phyloP scores from a whole-genome alignment of 106 monocot genomes.

The Dendrobium catenatum region DNA sequence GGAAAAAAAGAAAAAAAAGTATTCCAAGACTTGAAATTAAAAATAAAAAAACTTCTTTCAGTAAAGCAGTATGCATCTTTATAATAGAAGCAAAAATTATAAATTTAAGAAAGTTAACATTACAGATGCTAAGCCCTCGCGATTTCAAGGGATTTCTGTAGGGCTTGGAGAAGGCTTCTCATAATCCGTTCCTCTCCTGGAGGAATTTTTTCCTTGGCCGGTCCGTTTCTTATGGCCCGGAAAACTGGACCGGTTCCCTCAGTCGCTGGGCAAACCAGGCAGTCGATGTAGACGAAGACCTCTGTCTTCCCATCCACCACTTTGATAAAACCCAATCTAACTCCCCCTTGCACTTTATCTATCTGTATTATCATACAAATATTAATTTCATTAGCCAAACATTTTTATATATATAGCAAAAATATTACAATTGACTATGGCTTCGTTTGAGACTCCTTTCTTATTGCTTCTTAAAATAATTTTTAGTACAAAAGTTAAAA shows the following conservation, averaged over 20 bases:
- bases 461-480: too few species aligned
- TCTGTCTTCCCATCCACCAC: slow-evolving; percentile 60
- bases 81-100: too few species aligned
- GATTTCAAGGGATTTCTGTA: slow-evolving; percentile 63
- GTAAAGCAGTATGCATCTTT: too few species aligned
- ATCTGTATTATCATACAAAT: slow-evolving; percentile 31
- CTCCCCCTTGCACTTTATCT: slow-evolving; percentile 74
- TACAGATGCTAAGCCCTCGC: slow-evolving; percentile 19
- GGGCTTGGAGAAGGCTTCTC: slow-evolving; percentile 78
- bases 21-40: too few species aligned
- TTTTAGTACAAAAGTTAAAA: too few species aligned
- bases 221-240: slow-evolving; percentile 68
- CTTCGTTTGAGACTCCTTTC: too few species aligned
- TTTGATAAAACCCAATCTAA: slow-evolving; percentile 53
- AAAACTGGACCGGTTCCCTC: slow-evolving; percentile 46
- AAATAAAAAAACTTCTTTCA: too few species aligned
- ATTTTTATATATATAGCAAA: too few species aligned
- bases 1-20: too few species aligned
- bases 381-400: neutral
- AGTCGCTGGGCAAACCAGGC: slow-evolving; percentile 58
- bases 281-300: slow-evolving; percentile 78
- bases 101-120: neutral
- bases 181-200: slow-evolving; percentile 89
- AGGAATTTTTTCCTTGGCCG: slow-evolving; percentile 35
- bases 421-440: too few species aligned